Percentiles rank a stretch among this genome's conserved stretches.
Evolutionary conservation across 1,284 basidiomycete species (phyloP).

Genomic region (Apiotrichum siamense): DNA sequence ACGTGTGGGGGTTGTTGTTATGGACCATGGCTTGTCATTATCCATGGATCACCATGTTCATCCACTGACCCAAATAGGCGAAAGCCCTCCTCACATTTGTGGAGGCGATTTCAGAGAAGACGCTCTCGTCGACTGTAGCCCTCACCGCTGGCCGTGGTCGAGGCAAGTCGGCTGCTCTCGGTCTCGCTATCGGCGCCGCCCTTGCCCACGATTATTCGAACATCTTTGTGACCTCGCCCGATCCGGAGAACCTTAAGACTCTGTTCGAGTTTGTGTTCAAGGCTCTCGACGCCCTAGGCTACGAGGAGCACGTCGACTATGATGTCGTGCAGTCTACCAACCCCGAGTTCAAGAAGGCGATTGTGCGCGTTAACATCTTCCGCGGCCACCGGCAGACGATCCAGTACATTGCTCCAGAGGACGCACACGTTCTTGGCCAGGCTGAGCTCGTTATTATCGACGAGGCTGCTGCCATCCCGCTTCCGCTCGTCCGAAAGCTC

Average conservation of each 20-base stretch:
- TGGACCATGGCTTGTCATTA: too few species aligned
- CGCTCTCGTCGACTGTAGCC: slow-evolving; percentile 87
- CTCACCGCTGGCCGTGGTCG: slow-evolving; percentile 91
- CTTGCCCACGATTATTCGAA: slow-evolving; percentile 94
- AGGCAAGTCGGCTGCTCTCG: slow-evolving; percentile 94
- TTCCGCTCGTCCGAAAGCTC: slow-evolving; percentile 88
- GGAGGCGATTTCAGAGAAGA: slow-evolving; percentile 86
- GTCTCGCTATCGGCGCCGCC: slow-evolving; percentile 87
- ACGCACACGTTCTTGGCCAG: slow-evolving; percentile 93
- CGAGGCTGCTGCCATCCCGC: slow-evolving; percentile 95
- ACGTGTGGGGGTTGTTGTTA: too few species aligned
- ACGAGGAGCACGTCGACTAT: slow-evolving; percentile 97
- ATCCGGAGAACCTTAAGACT: slow-evolving; percentile 95
- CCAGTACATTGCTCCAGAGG: slow-evolving; percentile 96
- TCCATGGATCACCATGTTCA: neutral
- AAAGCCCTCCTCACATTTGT: slow-evolving; percentile 87
- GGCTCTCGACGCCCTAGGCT: slow-evolving; percentile 88
- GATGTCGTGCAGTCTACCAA: slow-evolving; percentile 92
- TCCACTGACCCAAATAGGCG: too few species aligned
- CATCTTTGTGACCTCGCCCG: slow-evolving; percentile 96
- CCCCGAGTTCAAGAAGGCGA: slow-evolving; percentile 89
- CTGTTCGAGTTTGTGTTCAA: slow-evolving; percentile 99
- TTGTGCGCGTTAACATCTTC: slow-evolving; percentile 94
- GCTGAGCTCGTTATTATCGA: slow-evolving; percentile 98
- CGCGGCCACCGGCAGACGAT: slow-evolving; percentile 88